A percentile compares a stretch with the other conserved stretches of the same genome.
phyloP scores from a whole-genome alignment of 495 filamentous ascomycete genomes.

The Staphylotrichum longicolle region DNA sequence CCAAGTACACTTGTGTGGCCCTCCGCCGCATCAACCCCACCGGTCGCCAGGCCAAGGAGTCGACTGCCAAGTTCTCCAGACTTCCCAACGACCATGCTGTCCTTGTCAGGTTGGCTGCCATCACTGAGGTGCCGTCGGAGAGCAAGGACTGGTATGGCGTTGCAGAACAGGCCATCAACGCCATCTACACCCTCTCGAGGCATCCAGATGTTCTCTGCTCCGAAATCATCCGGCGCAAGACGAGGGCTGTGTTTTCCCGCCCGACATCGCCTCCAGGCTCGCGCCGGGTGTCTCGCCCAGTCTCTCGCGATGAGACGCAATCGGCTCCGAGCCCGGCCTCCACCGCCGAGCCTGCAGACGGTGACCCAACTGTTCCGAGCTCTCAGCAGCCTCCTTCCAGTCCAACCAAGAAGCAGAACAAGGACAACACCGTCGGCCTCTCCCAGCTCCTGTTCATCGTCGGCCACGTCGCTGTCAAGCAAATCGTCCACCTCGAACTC shows the following conservation, averaged over 20 bases:
- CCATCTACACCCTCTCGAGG: constrained; percentile 92
- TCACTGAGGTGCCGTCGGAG: constrained; percentile 78
- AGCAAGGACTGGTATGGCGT: constrained; percentile 97
- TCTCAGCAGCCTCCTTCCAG: constrained; percentile 36
- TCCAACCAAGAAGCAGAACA: constrained; percentile 45
- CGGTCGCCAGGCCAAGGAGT: constrained; percentile 72
- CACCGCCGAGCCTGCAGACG: constrained; percentile 30
- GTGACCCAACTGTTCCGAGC: constrained; percentile 24
- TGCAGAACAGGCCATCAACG: constrained; percentile 94
- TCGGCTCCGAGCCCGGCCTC: constrained; percentile 31
- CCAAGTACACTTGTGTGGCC: constrained; percentile 92
- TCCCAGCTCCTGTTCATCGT: constrained; percentile 95
- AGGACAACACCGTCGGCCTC: constrained; percentile 67
- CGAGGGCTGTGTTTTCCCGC: constrained; percentile 69
- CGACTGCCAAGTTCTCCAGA: constrained; percentile 64
- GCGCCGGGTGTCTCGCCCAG: constrained; percentile 36
- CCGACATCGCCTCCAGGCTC: constrained; percentile 8
- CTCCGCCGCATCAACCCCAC: constrained; percentile 84
- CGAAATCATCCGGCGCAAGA: constrained; percentile 84
- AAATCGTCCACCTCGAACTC: constrained; percentile 98
- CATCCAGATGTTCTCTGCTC: constrained; percentile 94
- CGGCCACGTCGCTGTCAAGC: constrained; percentile 95
- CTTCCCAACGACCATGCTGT: constrained; percentile 91
- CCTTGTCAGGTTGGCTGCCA: constrained; percentile 70
- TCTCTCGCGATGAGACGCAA: constrained; percentile 41